These are phyloP conservation scores for Chlorella vulgaris DNA, from an alignment of 139 green algal genomes.

Conservation along the genomic window DNA sequence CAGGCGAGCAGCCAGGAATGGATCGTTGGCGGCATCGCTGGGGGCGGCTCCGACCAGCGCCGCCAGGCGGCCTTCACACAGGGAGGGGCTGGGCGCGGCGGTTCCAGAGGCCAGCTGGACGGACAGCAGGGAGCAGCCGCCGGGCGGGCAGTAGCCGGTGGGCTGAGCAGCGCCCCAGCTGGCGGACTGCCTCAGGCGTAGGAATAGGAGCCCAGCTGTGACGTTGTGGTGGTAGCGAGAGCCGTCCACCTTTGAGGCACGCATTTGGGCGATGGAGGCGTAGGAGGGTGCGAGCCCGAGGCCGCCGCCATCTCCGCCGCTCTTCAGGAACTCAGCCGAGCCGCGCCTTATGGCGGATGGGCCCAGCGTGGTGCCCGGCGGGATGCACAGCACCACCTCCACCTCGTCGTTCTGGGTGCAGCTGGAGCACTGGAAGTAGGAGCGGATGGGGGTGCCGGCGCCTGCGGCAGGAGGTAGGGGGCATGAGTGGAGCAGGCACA, in stretches of 20 bases:
- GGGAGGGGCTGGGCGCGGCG: not conserved
- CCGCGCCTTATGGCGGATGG: not conserved
- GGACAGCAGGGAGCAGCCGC: not conserved
- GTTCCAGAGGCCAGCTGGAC: not conserved
- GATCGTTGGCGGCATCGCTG: not conserved
- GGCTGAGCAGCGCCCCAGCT: not conserved
- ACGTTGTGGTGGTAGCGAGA: not conserved
- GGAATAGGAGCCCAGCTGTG: not conserved
- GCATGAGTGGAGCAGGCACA: not conserved
- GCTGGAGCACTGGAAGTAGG: conserved; percentile 12
- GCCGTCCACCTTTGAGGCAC: not conserved
- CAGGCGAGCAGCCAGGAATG: not conserved
- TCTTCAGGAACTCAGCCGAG: not conserved
- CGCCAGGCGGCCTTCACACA: not conserved
- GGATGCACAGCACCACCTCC: conserved; percentile 1
- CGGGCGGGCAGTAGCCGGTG: conserved; percentile 7
- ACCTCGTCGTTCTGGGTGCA: not conserved
- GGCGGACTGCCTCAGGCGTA: conserved; percentile 1
- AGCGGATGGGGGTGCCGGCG: not conserved
- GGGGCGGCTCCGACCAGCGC: not conserved
- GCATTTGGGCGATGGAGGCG: not conserved
- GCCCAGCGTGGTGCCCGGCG: not conserved
- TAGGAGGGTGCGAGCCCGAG: not conserved
- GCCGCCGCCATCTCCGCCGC: not conserved
- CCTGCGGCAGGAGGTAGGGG: not conserved